Evolutionary conservation across 805 yeast genomes (phyloP).

Genomic region (Ogataea thermomethanolica): DNA sequence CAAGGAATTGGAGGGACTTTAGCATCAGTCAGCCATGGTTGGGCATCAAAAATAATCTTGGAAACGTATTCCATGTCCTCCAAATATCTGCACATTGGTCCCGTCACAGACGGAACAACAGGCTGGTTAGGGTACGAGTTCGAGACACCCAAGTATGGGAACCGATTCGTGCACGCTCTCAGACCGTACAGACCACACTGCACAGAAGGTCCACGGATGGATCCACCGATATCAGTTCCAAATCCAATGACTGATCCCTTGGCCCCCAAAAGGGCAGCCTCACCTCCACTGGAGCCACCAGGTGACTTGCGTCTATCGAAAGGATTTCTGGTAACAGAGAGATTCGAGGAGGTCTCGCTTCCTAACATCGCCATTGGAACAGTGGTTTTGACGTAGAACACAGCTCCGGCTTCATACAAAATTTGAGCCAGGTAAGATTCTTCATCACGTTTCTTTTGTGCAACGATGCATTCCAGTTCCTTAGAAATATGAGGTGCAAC

Average conservation of each 20-base stretch:
- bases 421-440: conserved; percentile 31
- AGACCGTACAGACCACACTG: conserved; percentile 35
- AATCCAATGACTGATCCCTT: conserved; percentile 35
- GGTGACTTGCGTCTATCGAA: conserved; percentile 35
- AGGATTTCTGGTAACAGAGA: conserved; percentile 37
- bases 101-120: conserved; percentile 33
- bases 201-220: conserved; percentile 34
- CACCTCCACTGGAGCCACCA: conserved; percentile 48
- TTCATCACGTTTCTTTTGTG: conserved; percentile 30
- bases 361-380: conserved; percentile 45
- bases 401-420: conserved; percentile 38
- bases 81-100: conserved; percentile 32
- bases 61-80: conserved; percentile 37
- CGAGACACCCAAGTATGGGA: conserved; percentile 30
- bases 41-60: conserved; percentile 35
- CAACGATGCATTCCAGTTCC: conserved; percentile 24
- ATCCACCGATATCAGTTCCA: conserved; percentile 41
- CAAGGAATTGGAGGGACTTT: conserved; percentile 50
- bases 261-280: conserved; percentile 36
- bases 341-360: conserved; percentile 38
- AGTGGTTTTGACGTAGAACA: conserved; percentile 42
- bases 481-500: conserved; percentile 33
- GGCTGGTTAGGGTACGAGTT: conserved; percentile 35
- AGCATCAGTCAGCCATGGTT: conserved; percentile 50
- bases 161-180: conserved; percentile 34